Evolutionary conservation across 2,329 filamentous ascomycete species (phyloP), one percentile per base, ranked within the genome.

Genomic region (Alternaria triticina): DNA sequence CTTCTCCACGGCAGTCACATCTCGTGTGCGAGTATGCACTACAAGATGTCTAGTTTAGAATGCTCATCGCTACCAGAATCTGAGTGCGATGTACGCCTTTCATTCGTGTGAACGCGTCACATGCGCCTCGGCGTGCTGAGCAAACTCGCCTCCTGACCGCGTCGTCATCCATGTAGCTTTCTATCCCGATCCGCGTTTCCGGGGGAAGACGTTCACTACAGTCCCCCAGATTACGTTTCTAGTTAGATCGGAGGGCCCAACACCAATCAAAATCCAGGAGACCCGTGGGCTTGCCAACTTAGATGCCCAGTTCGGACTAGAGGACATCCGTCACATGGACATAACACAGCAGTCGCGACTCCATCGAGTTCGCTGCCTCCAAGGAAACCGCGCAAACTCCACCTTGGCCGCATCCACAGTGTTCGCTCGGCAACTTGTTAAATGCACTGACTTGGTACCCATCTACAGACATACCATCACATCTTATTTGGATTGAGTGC

Each of bases 401-500:
- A 44, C 23, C 49, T 33, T 44, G 40, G 54, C 30, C 46, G 11
- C 43, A 50, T 54, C 59, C 50, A 61, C 58, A 55, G 27, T 61
- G 55, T 52, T 43, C 43, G 20, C 44, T 59, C 30, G 50, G 33
- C 51, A 40, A 17, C 20, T 28, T 58, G 36, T 54, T 47, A 46
- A 33, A 52, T 62, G 60, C 45, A 52, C 62, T 62, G 40, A 61
- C 60, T 45, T 44, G 25, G 43, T 46, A 28, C 50, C 50, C 55
- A 59, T 59, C 59, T 55, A 47, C 56, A 57, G 57, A 54, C 59
- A 54, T 60, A 46, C 23, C 49, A 33, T 47, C n/a, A 25, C 52
- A 44, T 59, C 49, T 61, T 64, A 67, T 62, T 46, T 65, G 57
- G 50, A 28, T 57, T 36, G 57, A 51, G 51, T 57, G 40, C 56